Conservation (phyloP, 2,329 filamentous ascomycete species). For the Penicillium frequentans region DNA sequence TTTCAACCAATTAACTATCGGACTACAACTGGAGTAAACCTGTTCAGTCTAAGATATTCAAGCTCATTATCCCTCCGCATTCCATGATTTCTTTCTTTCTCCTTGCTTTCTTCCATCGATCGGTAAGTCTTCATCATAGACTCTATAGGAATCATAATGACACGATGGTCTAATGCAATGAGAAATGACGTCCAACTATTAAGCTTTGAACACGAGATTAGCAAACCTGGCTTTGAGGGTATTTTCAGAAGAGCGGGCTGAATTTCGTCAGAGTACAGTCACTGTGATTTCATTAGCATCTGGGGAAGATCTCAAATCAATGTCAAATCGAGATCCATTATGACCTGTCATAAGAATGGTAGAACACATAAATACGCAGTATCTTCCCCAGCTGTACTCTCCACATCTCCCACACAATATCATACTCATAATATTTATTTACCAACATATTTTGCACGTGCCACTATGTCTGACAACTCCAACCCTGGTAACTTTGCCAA, state of each 20-base stretch:
- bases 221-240: neutral
- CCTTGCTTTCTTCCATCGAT: neutral
- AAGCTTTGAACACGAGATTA: neutral
- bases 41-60: neutral
- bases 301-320: neutral
- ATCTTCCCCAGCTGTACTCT: neutral
- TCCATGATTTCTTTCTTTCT: neutral
- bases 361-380: neutral
- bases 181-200: neutral
- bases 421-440: neutral
- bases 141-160: neutral
- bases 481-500: constrained; percentile 45
- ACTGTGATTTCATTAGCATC: neutral
- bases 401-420: neutral
- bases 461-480: constrained; percentile 15
- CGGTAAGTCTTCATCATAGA: neutral
- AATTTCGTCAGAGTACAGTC: neutral
- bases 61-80: neutral
- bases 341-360: neutral
- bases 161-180: neutral
- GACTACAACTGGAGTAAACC: neutral
- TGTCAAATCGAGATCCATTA: neutral
- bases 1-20: neutral
- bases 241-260: neutral
- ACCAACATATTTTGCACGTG: neutral